Evolutionary conservation across 2,329 filamentous ascomycete species (phyloP).

Genomic region (Beauveria australis): DNA sequence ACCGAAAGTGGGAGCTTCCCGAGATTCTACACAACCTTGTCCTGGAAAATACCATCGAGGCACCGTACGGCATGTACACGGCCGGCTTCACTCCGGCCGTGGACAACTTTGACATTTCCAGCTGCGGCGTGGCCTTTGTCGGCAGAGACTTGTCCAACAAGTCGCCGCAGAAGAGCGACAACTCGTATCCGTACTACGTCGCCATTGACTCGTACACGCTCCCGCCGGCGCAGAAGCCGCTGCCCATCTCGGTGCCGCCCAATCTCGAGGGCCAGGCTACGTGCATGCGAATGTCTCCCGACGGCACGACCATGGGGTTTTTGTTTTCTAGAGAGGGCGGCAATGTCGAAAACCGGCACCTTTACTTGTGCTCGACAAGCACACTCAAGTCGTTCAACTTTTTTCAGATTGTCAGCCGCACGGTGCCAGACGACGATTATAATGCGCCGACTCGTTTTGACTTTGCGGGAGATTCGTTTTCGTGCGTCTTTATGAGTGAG

Average conservation of each 20-base stretch:
- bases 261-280: constrained; percentile 14
- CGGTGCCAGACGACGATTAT: constrained; percentile 15
- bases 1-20: constrained; percentile 23
- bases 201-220: constrained; percentile 24
- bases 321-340: constrained; percentile 19
- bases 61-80: constrained; percentile 21
- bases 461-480: constrained; percentile 25
- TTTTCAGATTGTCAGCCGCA: constrained; percentile 4
- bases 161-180: constrained; percentile 9
- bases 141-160: constrained; percentile 16
- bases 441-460: constrained; percentile 25
- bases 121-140: constrained; percentile 27
- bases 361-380: constrained; percentile 24
- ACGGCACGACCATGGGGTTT: constrained; percentile 29
- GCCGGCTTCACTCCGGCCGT: constrained; percentile 12
- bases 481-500: constrained; percentile 26
- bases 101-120: constrained; percentile 25
- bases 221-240: constrained; percentile 16
- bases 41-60: constrained; percentile 22
- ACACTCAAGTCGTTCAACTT: constrained; percentile 13
- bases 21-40: constrained; percentile 26
- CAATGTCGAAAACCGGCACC: constrained; percentile 18
- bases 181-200: constrained; percentile 24
- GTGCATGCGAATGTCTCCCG: constrained; percentile 27
- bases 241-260: constrained; percentile 16